phyloP scores from a whole-genome alignment of 306 rosid species.

The Pachyrhizus erosus region DNA sequence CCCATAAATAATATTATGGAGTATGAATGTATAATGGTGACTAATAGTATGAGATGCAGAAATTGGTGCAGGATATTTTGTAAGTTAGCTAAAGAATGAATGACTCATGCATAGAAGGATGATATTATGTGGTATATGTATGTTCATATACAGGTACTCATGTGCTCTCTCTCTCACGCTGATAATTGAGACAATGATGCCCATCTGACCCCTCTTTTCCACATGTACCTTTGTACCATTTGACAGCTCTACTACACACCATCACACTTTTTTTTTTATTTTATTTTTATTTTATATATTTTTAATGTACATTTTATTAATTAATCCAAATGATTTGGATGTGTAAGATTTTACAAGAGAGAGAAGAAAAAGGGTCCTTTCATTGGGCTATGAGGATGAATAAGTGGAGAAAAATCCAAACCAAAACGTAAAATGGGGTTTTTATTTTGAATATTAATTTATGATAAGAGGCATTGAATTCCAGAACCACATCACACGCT shows the following conservation, averaged over 20 bases:
- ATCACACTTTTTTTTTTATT: too few species aligned
- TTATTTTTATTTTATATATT: too few species aligned
- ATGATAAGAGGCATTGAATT: slow-evolving; percentile 31
- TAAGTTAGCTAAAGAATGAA: background rate
- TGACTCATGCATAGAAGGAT: too few species aligned
- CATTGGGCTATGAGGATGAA: background rate
- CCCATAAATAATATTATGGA: too few species aligned
- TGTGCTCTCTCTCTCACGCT: slow-evolving; percentile 35
- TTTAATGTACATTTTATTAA: too few species aligned
- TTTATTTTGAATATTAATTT: background rate
- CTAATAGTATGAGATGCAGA: background rate
- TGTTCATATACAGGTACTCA: slow-evolving; percentile 15
- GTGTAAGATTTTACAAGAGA: background rate
- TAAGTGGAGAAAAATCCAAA: slow-evolving; percentile 53
- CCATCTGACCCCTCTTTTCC: slow-evolving; percentile 55
- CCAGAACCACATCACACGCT: slow-evolving; percentile 66
- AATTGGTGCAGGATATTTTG: background rate
- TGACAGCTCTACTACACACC: slow-evolving; percentile 44
- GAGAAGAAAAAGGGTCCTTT: slow-evolving; percentile 11
- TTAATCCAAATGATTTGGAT: too few species aligned
- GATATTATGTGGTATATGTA: background rate
- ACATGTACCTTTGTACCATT: slow-evolving; percentile 53
- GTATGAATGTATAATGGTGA: background rate
- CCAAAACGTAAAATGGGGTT: slow-evolving; percentile 39
- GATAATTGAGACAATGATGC: slow-evolving; percentile 90